Evolutionary conservation across 1,284 basidiomycete genomes (phyloP).

Genomic region (Papiliotrema nemorosa): DNA sequence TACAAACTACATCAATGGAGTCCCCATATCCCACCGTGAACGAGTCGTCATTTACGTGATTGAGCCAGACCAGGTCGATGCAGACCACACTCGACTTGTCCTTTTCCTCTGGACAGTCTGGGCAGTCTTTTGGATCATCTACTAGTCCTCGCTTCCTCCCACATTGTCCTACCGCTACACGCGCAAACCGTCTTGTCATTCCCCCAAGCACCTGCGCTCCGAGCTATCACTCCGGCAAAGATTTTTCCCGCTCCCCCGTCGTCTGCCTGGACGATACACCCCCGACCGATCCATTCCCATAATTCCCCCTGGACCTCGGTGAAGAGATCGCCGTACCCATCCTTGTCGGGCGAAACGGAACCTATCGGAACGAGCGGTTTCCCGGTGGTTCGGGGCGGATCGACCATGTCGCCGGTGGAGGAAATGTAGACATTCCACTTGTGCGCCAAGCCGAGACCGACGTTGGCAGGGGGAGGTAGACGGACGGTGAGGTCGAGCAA

Average conservation of each 20-base stretch:
- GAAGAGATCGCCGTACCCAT: slow-evolving; percentile 51
- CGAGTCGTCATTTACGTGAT: slow-evolving; percentile 22
- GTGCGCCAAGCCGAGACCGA: slow-evolving; percentile 11
- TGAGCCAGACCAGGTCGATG: slow-evolving; percentile 12
- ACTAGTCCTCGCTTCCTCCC: slow-evolving; percentile 49
- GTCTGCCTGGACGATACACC: slow-evolving; percentile 42
- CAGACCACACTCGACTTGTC: not conserved
- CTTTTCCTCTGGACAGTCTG: not conserved
- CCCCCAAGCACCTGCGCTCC: slow-evolving; percentile 49
- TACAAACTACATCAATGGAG: slow-evolving; percentile 19
- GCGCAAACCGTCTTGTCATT: slow-evolving; percentile 52
- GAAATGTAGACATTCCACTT: slow-evolving; percentile 46
- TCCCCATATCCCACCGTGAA: slow-evolving; percentile 11
- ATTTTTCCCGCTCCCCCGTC: slow-evolving; percentile 30
- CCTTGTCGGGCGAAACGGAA: slow-evolving; percentile 38
- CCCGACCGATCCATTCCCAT: slow-evolving; percentile 50
- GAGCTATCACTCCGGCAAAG: slow-evolving; percentile 50
- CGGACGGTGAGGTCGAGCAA: slow-evolving; percentile 50
- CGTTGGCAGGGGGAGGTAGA: slow-evolving; percentile 31
- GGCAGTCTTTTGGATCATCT: not conserved
- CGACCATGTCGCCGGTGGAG: slow-evolving; percentile 44
- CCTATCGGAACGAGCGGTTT: slow-evolving; percentile 35
- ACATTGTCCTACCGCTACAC: slow-evolving; percentile 50
- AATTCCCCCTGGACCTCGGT: slow-evolving; percentile 47
- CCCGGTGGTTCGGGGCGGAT: slow-evolving; percentile 47